These are phyloP conservation scores for Phytophthora constricta DNA, from an alignment of 352 stramenopile genomes.

Conservation along the genomic window DNA sequence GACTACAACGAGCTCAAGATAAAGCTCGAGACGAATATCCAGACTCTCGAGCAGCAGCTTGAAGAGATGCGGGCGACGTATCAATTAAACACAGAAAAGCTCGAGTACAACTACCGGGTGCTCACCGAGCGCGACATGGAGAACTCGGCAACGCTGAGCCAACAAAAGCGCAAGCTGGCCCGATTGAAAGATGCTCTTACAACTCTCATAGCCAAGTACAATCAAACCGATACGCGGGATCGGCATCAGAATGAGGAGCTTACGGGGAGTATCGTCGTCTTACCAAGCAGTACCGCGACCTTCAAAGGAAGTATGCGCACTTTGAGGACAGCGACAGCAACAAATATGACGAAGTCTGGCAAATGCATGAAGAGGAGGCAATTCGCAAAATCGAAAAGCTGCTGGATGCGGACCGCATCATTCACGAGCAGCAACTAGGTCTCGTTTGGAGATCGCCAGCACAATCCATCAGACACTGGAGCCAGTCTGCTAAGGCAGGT, in stretches of 20 bases:
- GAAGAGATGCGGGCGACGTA: slow-evolving; percentile 96
- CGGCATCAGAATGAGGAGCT: slow-evolving; percentile 92
- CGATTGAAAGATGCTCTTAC: slow-evolving; percentile 93
- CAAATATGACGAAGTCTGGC: slow-evolving; percentile 91
- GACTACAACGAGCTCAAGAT: slow-evolving; percentile 97
- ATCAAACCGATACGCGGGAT: slow-evolving; percentile 89
- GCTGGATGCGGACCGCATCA: slow-evolving; percentile 88
- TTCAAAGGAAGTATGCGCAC: slow-evolving; percentile 95
- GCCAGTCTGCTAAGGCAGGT: slow-evolving; percentile 36
- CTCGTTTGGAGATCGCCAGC: slow-evolving; percentile 72
- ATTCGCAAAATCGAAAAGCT: slow-evolving; percentile 87
- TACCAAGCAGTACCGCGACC: slow-evolving; percentile 96
- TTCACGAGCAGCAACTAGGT: slow-evolving; percentile 93
- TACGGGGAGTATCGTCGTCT: slow-evolving; percentile 94
- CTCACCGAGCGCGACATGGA: slow-evolving; percentile 95
- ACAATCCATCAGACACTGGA: slow-evolving; percentile 61
- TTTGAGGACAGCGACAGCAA: slow-evolving; percentile 91
- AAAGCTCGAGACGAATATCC: slow-evolving; percentile 96
- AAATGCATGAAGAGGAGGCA: slow-evolving; percentile 92
- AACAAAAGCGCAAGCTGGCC: slow-evolving; percentile 94
- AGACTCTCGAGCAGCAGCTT: slow-evolving; percentile 96
- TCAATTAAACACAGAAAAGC: slow-evolving; percentile 96
- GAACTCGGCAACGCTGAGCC: slow-evolving; percentile 91
- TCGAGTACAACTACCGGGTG: slow-evolving; percentile 97
- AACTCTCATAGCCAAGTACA: slow-evolving; percentile 91